These are phyloP conservation scores for Volvariella surrecta DNA, from an alignment of 1,284 basidiomycete species.

Conservation along the genomic window DNA sequence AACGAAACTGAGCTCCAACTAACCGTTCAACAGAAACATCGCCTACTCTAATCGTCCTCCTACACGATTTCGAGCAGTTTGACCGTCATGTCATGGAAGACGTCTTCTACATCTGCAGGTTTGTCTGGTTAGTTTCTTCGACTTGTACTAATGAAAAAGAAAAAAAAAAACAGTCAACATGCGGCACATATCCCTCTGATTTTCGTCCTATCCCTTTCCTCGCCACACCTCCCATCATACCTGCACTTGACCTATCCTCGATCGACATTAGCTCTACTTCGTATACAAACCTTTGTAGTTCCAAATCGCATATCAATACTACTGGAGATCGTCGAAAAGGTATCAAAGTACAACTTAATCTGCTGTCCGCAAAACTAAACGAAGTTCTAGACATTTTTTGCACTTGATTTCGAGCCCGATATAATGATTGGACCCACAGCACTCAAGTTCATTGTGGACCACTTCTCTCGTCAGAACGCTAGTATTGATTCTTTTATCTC, in stretches of 20 bases:
- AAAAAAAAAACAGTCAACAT: constrained; percentile 24
- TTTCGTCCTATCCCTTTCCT: constrained; percentile 50
- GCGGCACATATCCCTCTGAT: constrained; percentile 46
- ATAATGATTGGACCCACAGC: constrained; percentile 52
- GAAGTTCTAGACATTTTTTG: constrained; percentile 53
- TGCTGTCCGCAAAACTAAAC: no score
- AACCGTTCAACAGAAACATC: constrained; percentile 12
- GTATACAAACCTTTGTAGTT: constrained; percentile 38
- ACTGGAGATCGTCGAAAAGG: constrained; percentile 43
- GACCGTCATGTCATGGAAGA: constrained; percentile 53
- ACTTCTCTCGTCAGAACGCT: constrained; percentile 41
- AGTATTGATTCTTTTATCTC: constrained; percentile 49
- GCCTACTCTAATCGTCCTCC: constrained; percentile 39
- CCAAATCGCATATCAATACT: constrained; percentile 37
- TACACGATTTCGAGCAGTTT: constrained; percentile 67
- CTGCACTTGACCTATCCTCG: constrained; percentile 50
- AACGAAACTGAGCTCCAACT: neutral
- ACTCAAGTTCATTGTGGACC: constrained; percentile 47
- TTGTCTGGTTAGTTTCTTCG: neutral
- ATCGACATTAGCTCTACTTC: constrained; percentile 47
- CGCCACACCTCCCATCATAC: constrained; percentile 48
- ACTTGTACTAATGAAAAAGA: constrained; percentile 4
- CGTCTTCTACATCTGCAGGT: constrained; percentile 65
- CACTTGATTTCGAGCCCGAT: constrained; percentile 45
- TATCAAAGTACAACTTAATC: constrained; percentile 17